Evolutionary conservation across 2,329 filamentous ascomycete genomes (phyloP).

Genomic region (Coleophoma eucalyptorum): DNA sequence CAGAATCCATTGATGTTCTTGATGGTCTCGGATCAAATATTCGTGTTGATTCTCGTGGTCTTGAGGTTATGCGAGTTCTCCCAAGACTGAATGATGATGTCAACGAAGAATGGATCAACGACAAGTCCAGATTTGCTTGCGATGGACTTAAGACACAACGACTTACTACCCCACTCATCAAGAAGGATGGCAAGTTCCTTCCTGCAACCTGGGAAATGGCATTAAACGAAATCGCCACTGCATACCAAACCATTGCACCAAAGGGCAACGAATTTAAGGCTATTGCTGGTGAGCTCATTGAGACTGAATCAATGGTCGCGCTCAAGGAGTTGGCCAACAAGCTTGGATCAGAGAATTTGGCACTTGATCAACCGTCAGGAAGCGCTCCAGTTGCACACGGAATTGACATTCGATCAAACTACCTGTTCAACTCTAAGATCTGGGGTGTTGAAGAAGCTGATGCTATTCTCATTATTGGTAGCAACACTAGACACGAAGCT

Average conservation of each 20-base stretch:
- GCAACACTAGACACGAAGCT: constrained; percentile 93
- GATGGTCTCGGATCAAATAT: constrained; percentile 94
- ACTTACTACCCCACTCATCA: constrained; percentile 86
- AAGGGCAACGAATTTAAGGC: constrained; percentile 95
- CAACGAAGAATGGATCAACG: constrained; percentile 99
- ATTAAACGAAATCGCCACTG: constrained; percentile 78
- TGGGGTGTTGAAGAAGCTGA: constrained; percentile 93
- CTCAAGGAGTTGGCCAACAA: constrained; percentile 97
- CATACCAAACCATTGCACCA: constrained; percentile 74
- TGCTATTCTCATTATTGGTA: constrained; percentile 86
- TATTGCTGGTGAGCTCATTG: constrained; percentile 84
- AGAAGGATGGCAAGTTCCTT: constrained; percentile 85
- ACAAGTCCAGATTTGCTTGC: constrained; percentile 95
- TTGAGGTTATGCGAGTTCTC: constrained; percentile 93
- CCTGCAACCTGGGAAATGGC: constrained; percentile 96
- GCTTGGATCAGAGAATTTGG: constrained; percentile 92
- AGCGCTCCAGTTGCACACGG: constrained; percentile 85
- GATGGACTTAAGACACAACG: constrained; percentile 96
- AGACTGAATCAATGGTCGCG: constrained; percentile 90
- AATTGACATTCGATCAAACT: constrained; percentile 90
- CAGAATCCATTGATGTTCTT: constrained; percentile 91
- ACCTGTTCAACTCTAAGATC: constrained; percentile 94
- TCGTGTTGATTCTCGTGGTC: constrained; percentile 84
- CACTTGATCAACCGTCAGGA: constrained; percentile 84
- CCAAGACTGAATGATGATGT: constrained; percentile 95